Evolutionary conservation across 2,329 filamentous ascomycete species (phyloP), one percentile per base, ranked within the genome.

Genomic region (Falciphora oryzae): DNA sequence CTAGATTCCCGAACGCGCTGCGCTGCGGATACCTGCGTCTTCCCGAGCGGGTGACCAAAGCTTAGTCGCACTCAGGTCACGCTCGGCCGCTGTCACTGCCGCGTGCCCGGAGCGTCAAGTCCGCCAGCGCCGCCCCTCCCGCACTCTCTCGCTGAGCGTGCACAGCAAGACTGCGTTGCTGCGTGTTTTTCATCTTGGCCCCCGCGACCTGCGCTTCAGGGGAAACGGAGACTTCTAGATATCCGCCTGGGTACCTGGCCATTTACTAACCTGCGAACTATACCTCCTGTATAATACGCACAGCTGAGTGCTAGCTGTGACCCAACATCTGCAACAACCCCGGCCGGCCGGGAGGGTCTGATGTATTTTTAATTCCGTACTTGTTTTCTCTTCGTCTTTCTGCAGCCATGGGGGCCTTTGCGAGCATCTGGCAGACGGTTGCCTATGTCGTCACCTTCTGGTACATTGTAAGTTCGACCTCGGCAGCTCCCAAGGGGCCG

Each of bases 401-500:
- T 27, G 25, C 58, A 35, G 31, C 31, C 58, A 60, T 60, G 58
- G 58, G 31, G 28, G 27, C 29, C 28, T 60, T 60, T 60, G 58
- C 58, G 22, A 31, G 27, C 11, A 13, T 60, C 58, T 60, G 58
- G 58, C 58, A 60, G 27, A 60, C 58, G 16, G 29, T 60, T 31
- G 58, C 22, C 14, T 60, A 60, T 38, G 58, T 60, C 28, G 58
- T 35, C 27, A 32, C 27, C 28, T 60, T 60, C 29, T 60, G 58
- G 58, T 60, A 60, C 58, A 60, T 16, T 60, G 58, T 60, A 35
- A 38, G 58, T 38, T 18, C 10, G 25, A 22, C 28, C 25, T 25
- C 28, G 25, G 57, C 57, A 7, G 25, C 10, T 5, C 7, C 25
- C 13, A n/a, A 10, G n/a, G 50, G 53, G 25, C 18, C 53, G 22